Percentiles rank a stretch among this genome's conserved stretches.
Evolutionary conservation across 768 basidiomycete genomes (phyloP).

Genomic region (Chalciporus sphaerocephalus): DNA sequence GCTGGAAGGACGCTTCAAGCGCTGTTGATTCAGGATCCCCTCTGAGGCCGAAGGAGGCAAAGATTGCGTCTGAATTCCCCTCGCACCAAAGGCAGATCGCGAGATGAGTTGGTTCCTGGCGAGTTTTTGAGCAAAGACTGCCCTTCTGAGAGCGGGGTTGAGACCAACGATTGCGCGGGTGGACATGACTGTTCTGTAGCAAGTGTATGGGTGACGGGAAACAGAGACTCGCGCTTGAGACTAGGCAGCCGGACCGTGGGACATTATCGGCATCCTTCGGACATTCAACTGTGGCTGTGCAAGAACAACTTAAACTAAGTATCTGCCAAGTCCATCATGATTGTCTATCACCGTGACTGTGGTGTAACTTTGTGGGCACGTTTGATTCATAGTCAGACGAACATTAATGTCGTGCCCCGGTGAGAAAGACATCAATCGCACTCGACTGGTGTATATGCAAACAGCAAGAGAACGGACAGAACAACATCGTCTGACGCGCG

Average conservation of each 20-base stretch:
- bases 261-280: constrained; percentile 5
- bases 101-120: constrained; percentile 39
- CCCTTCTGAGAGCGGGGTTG: constrained; percentile 50
- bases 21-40: constrained; percentile 81
- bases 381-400: too few species aligned
- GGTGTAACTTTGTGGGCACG: too few species aligned
- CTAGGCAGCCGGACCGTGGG: constrained; percentile 15
- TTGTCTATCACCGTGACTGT: too few species aligned
- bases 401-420: too few species aligned
- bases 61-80: constrained; percentile 62
- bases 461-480: too few species aligned
- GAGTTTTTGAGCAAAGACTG: constrained; percentile 36
- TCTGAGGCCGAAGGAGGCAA: constrained; percentile 52
- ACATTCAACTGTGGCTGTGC: background rate
- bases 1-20: constrained; percentile 81
- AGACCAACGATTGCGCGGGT: constrained; percentile 51
- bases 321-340: too few species aligned
- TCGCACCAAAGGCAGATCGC: constrained; percentile 24
- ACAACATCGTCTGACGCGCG: too few species aligned
- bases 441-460: too few species aligned
- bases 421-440: too few species aligned
- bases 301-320: too few species aligned
- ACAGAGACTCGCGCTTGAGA: background rate
- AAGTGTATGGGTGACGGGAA: background rate
- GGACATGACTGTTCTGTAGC: constrained; percentile 33